Evolutionary conservation across 805 yeast species (phyloP).

Genomic region (Kuraishia floccosa): DNA sequence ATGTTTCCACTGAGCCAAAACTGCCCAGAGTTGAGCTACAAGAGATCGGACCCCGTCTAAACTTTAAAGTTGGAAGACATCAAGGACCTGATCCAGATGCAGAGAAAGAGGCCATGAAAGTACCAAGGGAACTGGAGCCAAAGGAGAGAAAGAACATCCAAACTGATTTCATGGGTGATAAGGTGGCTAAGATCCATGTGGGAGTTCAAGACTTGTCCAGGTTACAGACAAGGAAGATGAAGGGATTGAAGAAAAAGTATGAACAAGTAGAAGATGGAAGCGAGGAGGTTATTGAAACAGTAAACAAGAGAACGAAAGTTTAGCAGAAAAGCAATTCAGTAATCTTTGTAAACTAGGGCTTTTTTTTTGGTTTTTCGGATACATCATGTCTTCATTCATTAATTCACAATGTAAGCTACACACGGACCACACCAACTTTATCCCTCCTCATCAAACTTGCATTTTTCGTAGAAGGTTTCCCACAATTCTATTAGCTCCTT

Average conservation of each 20-base stretch:
- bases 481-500: slow-evolving; percentile 84
- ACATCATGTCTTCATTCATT: too few species aligned
- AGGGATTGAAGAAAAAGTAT: slow-evolving; percentile 82
- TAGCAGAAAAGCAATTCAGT: too few species aligned
- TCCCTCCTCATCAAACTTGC: slow-evolving; percentile 13
- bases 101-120: slow-evolving; percentile 79
- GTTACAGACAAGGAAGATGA: slow-evolving; percentile 96
- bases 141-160: slow-evolving; percentile 83
- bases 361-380: too few species aligned
- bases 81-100: slow-evolving; percentile 75
- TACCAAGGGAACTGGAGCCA: slow-evolving; percentile 72
- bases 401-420: too few species aligned
- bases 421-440: too few species aligned
- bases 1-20: slow-evolving; percentile 66
- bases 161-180: slow-evolving; percentile 87
- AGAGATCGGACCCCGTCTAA: slow-evolving; percentile 93
- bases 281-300: slow-evolving; percentile 25
- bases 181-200: slow-evolving; percentile 91
- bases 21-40: slow-evolving; percentile 90
- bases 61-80: slow-evolving; percentile 84
- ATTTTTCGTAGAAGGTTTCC: slow-evolving; percentile 72
- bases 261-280: slow-evolving; percentile 63
- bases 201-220: slow-evolving; percentile 88
- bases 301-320: slow-evolving; percentile 2
- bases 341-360: too few species aligned